Conservation (phyloP, 1,139 yeast species). For the Sugiyamaella sp. region DNA sequence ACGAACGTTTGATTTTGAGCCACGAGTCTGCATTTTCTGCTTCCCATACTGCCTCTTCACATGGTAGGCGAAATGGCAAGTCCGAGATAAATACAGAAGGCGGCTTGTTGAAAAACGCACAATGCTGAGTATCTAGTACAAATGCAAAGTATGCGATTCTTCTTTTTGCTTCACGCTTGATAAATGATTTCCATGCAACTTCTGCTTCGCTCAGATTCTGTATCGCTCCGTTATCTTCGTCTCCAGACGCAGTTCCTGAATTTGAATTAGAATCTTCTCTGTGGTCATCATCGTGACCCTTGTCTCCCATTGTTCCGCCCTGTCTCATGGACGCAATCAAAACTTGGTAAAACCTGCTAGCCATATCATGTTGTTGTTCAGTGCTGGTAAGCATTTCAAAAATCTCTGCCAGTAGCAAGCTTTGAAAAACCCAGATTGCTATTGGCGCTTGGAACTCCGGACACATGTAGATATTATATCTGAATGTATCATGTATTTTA, state of each 20-base stretch:
- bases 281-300: slow-evolving; percentile 4
- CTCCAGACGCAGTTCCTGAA: slow-evolving; percentile 15
- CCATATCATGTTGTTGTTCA: slow-evolving; percentile 50
- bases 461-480: slow-evolving; percentile 59
- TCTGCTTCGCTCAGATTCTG: slow-evolving; percentile 18
- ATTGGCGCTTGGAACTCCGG: slow-evolving; percentile 62
- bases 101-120: slow-evolving; percentile 34
- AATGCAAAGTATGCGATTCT: slow-evolving; percentile 36
- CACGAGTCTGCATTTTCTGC: slow-evolving; percentile 32
- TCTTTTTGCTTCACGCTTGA: slow-evolving; percentile 32
- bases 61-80: slow-evolving; percentile 32
- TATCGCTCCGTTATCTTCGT: slow-evolving; percentile 16
- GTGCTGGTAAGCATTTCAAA: slow-evolving; percentile 61
- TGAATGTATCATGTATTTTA: slow-evolving; percentile 56
- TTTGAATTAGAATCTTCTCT: slow-evolving; percentile 13
- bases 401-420: slow-evolving; percentile 61
- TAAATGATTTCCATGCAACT: slow-evolving; percentile 33
- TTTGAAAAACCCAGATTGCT: slow-evolving; percentile 64
- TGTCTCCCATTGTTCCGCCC: slow-evolving; percentile 29
- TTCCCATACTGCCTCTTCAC: slow-evolving; percentile 36
- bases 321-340: slow-evolving; percentile 35
- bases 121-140: slow-evolving; percentile 35
- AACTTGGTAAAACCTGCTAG: slow-evolving; percentile 36
- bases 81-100: slow-evolving; percentile 36
- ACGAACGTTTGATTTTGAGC: slow-evolving; percentile 23